Base-by-base conservation (phyloP, 768 basidiomycete species). In the Termitomyces sp. region DNA sequence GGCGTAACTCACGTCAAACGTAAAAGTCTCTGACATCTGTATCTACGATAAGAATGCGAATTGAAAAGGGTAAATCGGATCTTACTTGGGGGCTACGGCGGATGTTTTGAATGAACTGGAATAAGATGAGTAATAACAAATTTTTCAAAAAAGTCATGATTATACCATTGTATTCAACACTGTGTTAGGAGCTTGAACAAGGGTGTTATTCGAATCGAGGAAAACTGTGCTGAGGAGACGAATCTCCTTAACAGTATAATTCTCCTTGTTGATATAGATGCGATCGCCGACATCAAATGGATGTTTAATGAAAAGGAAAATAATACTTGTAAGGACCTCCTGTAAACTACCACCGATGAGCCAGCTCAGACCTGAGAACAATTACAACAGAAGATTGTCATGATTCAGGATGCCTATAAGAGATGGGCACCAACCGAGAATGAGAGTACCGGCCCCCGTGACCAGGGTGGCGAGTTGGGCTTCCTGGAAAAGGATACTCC, bases 221-320 rank as follows among this genome's bases (percentile, higher is more conserved):
- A 93, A 84, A 40, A 91, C 74, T 8, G 88, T 92, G 55, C 85
- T 89, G 56, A 95, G 79, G 32, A 97, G 79, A 30, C 88, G 81
- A 70, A 97, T 95, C 71, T 95, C 92, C 67, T 89, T 91, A 59
- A 96, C 92, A 0, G 89, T 90, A 69, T 89, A 94, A 8, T 67
- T 75, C 34, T 79, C 74, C 27, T 76, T 77, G 54, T 76, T 72
- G 46, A 88, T 60, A 51, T 72, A 74, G 50, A 95, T 80, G 46
- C 87, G 74, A 72, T 93, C 91, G 26, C 89, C 88, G 26, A 92
- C 89, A 70, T 92, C 90, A 76, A 87, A 90, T 0, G 88, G 88
- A 67, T 90, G 87, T 66, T 91, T 91, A 70, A 93, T 80, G 73
- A 95, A 95, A 30, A 97, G 78, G 81, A 97, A 95, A 67, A 95